phyloP scores from a whole-genome alignment of 306 rosid genomes.

The Dryas alaskensis region DNA sequence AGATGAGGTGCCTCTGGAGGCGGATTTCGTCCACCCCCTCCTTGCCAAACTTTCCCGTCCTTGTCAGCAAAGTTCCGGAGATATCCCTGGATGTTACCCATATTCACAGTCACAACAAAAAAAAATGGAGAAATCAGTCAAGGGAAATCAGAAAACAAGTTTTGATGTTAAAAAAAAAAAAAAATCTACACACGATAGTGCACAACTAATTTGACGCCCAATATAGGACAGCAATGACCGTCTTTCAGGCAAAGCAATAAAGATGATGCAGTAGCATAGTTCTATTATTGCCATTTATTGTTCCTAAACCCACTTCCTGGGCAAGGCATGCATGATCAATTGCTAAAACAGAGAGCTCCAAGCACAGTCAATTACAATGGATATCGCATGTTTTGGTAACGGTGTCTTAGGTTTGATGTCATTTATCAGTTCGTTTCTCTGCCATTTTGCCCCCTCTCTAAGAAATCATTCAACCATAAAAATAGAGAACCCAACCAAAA shows the following conservation, averaged over 20 bases:
- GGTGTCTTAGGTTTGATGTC: neutral
- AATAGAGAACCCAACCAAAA: neutral
- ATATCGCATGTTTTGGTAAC: neutral
- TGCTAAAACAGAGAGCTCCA: neutral
- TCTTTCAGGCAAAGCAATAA: neutral
- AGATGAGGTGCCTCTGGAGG: constrained; percentile 98
- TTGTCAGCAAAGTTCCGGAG: constrained; percentile 75
- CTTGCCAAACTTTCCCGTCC: constrained; percentile 97
- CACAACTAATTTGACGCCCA: neutral
- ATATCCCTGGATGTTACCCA: constrained; percentile 59
- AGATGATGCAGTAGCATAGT: neutral
- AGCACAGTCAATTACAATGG: neutral
- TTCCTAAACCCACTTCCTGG: neutral
- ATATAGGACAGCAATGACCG: neutral
- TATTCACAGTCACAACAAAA: constrained; percentile 23
- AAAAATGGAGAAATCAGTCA: constrained; percentile 15
- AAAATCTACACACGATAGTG: neutral
- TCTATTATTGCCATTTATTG: neutral
- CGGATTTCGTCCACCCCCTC: constrained; percentile 98
- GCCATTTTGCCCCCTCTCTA: neutral
- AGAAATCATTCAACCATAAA: neutral
- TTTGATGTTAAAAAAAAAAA: neutral
- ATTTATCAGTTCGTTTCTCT: neutral
- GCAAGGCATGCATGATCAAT: neutral
- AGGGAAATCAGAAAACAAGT: constrained; percentile 9